phyloP scores from a whole-genome alignment of 495 filamentous ascomycete genomes.

The Penicillium arizonense region DNA sequence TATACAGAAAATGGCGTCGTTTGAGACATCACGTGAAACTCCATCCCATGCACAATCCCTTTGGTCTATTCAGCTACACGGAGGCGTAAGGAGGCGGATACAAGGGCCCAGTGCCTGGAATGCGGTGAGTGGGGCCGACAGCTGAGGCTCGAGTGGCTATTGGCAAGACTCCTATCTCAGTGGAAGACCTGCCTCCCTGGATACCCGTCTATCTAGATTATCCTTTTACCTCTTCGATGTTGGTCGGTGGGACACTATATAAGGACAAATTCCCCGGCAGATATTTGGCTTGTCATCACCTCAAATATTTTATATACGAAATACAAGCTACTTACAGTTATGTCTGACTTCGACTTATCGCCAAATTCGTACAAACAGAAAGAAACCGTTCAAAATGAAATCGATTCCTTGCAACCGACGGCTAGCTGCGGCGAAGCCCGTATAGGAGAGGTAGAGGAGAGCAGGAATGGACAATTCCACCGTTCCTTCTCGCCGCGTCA shows the following conservation, averaged over 20 bases:
- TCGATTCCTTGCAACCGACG: not conserved
- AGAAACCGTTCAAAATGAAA: not conserved
- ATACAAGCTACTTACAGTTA: not conserved
- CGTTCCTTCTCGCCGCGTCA: constrained; percentile 26
- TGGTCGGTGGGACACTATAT: too few species aligned
- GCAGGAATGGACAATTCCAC: constrained; percentile 14
- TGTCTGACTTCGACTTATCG: not conserved
- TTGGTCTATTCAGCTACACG: not conserved
- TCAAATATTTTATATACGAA: too few species aligned
- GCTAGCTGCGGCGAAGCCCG: not conserved
- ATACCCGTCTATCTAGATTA: too few species aligned
- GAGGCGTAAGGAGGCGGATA: not conserved
- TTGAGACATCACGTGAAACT: not conserved
- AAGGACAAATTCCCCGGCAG: too few species aligned
- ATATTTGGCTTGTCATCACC: too few species aligned
- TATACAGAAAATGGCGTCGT: too few species aligned
- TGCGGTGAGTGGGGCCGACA: constrained; percentile 1
- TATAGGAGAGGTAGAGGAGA: not conserved
- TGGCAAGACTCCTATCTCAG: too few species aligned
- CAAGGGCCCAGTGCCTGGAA: not conserved
- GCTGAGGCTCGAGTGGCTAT: not conserved
- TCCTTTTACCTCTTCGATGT: too few species aligned
- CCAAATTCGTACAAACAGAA: not conserved
- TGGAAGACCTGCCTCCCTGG: too few species aligned
- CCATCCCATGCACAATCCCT: not conserved